Conservation (phyloP, 2,329 filamentous ascomycete genomes). For the Clarireedia homoeocarpa region DNA sequence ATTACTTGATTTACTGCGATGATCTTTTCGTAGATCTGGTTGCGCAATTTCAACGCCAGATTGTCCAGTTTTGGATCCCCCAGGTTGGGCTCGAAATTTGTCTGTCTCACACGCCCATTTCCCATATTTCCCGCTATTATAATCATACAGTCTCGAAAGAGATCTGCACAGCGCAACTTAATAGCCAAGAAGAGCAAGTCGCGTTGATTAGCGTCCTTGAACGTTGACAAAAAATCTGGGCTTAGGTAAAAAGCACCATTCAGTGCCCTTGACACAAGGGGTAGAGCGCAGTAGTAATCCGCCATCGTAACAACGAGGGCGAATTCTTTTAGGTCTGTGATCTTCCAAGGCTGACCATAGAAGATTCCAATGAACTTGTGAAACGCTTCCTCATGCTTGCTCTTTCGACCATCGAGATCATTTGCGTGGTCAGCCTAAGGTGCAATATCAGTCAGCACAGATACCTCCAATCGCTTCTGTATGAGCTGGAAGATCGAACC, state of each 20-base stretch:
- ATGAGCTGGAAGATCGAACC: not conserved
- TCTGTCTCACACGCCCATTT: not conserved
- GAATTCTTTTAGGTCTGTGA: not conserved
- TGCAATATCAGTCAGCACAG: too few species aligned
- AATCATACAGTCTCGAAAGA: slow-evolving; percentile 1
- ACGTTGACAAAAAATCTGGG: not conserved
- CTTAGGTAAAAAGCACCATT: not conserved
- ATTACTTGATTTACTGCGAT: too few species aligned
- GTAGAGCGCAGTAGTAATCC: slow-evolving; percentile 1
- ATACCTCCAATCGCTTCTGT: too few species aligned
- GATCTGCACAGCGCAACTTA: not conserved
- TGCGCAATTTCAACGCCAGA: not conserved
- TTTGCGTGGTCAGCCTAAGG: too few species aligned
- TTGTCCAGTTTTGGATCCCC: not conserved
- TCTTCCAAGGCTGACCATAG: not conserved
- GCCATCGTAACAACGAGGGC: not conserved
- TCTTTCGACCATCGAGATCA: not conserved
- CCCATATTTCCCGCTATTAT: not conserved
- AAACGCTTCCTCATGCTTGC: not conserved
- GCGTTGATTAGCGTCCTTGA: not conserved
- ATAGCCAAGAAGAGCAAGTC: not conserved
- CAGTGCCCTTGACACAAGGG: not conserved
- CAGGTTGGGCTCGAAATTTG: not conserved
- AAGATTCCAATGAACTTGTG: not conserved
- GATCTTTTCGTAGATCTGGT: not conserved